Evolutionary conservation across 495 filamentous ascomycete species (phyloP).

Genomic region (Acidomyces sp.): DNA sequence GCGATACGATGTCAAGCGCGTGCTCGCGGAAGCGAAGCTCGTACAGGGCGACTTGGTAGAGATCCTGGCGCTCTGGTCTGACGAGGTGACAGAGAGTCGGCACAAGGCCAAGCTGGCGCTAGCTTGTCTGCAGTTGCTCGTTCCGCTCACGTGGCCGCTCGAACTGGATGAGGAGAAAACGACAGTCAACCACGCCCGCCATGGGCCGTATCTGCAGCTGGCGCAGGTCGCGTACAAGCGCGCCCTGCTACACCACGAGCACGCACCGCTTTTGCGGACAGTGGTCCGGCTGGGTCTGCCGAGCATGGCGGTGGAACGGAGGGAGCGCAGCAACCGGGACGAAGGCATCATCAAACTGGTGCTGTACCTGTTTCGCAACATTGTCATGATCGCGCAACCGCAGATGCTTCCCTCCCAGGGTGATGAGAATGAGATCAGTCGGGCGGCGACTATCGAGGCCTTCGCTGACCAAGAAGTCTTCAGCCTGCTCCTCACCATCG

Average conservation of each 20-base stretch:
- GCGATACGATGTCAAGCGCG: slow-evolving; percentile 88
- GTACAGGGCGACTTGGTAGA: slow-evolving; percentile 78
- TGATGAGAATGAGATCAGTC: slow-evolving; percentile 77
- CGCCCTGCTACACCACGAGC: slow-evolving; percentile 67
- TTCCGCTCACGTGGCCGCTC: slow-evolving; percentile 88
- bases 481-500: slow-evolving; percentile 66
- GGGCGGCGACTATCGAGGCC: slow-evolving; percentile 74
- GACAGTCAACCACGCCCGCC: slow-evolving; percentile 85
- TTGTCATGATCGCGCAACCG: slow-evolving; percentile 68
- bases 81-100: slow-evolving; percentile 50
- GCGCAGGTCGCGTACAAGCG: slow-evolving; percentile 83
- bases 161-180: slow-evolving; percentile 65
- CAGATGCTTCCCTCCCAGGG: slow-evolving; percentile 45
- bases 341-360: slow-evolving; percentile 89
- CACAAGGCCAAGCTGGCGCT: slow-evolving; percentile 68
- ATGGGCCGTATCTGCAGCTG: slow-evolving; percentile 75
- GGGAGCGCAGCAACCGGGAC: slow-evolving; percentile 66
- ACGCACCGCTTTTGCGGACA: slow-evolving; percentile 60
- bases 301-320: slow-evolving; percentile 64
- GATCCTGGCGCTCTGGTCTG: slow-evolving; percentile 71
- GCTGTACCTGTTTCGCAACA: slow-evolving; percentile 77
- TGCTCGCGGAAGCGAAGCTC: slow-evolving; percentile 84
- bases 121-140: slow-evolving; percentile 81
- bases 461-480: slow-evolving; percentile 86
- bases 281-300: slow-evolving; percentile 72